Percentiles rank a stretch among this genome's conserved stretches.
Evolutionary conservation across 176 grass and related monocot genomes (phyloP).

Genomic region (Elaeis guineensis): DNA sequence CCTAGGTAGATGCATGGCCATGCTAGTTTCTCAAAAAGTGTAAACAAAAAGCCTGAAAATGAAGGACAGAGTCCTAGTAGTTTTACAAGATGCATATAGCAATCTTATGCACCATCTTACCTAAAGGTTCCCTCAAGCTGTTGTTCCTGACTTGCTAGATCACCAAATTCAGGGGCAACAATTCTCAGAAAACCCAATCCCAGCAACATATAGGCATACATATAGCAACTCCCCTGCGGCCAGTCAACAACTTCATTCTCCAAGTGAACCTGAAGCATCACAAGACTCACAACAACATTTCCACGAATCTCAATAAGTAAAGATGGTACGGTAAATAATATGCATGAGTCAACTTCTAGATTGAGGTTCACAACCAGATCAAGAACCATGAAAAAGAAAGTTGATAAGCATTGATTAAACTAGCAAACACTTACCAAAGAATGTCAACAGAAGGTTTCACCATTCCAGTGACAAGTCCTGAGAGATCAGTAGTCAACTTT

Average conservation of each 20-base stretch:
- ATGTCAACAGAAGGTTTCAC: conserved; percentile 95
- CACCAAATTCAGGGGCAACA: conserved; percentile 83
- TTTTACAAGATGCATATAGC: conserved; percentile 3
- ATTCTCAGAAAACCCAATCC: conserved; percentile 92
- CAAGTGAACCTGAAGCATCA: conserved; percentile 91
- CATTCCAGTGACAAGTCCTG: conserved; percentile 94
- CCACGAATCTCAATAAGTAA: background rate
- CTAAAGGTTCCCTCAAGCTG: conserved; percentile 95
- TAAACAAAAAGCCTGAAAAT: background rate
- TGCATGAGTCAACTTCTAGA: background rate
- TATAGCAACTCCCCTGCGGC: conserved; percentile 91
- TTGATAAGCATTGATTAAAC: background rate
- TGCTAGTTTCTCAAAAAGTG: too few species aligned
- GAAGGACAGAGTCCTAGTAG: too few species aligned
- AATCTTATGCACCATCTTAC: conserved; percentile 26
- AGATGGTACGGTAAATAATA: too few species aligned
- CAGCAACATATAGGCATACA: conserved; percentile 91
- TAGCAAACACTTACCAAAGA: conserved; percentile 66
- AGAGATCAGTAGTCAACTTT: conserved; percentile 92
- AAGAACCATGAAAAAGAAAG: background rate
- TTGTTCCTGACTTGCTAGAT: conserved; percentile 87
- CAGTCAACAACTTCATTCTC: conserved; percentile 97
- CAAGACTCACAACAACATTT: conserved; percentile 5
- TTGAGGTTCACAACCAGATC: background rate
- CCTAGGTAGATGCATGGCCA: conserved; percentile 27